Conservation (phyloP, 2,329 filamentous ascomycete species). For the Xylaria sp. region DNA sequence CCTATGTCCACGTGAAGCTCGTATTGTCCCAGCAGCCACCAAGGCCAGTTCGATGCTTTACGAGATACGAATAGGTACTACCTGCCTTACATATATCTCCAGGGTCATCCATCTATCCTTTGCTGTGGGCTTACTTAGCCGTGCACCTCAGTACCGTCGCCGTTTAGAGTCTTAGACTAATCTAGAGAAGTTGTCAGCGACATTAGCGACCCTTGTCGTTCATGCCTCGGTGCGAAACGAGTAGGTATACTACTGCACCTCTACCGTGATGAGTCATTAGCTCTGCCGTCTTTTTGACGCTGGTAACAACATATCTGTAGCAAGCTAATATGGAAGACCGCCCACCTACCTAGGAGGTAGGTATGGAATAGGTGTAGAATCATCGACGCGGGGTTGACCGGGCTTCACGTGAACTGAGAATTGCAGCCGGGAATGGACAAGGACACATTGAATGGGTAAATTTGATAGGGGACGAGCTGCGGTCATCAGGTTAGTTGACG, state of each 20-base stretch:
- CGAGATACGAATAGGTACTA: background rate
- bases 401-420: background rate
- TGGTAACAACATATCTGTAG: no score
- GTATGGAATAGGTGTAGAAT: no score
- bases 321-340: no score
- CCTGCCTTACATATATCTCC: no score
- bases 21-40: background rate
- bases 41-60: background rate
- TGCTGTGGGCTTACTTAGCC: background rate
- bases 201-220: background rate
- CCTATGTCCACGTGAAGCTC: background rate
- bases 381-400: background rate
- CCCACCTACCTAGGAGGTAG: no score
- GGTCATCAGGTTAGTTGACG: constrained; percentile 16
- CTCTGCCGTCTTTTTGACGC: no score
- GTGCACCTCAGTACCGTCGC: background rate
- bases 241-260: no score
- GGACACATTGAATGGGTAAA: background rate
- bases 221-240: background rate
- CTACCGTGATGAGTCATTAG: no score
- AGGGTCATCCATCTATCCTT: background rate
- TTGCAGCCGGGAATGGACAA: background rate
- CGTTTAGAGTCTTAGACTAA: background rate
- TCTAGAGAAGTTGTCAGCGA: background rate
- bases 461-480: background rate